phyloP scores from a whole-genome alignment of 2,329 filamentous ascomycete species.

The Penicillium sp. region DNA sequence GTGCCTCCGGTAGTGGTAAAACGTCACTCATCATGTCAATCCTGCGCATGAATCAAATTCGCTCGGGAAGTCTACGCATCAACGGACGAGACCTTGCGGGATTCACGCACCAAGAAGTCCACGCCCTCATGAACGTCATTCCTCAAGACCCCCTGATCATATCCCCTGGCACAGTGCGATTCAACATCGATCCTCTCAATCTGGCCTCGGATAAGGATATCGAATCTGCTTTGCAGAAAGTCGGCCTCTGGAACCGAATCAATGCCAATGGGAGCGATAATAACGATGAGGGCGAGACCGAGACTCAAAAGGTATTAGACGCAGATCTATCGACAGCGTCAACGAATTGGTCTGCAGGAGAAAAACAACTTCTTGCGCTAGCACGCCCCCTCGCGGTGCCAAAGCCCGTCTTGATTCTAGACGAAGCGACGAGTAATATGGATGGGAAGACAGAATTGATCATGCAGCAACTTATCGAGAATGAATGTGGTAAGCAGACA shows the following conservation, averaged over 20 bases:
- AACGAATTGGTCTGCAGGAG: slow-evolving; percentile 58
- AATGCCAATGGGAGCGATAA: background rate
- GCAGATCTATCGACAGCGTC: too few relatives aligned
- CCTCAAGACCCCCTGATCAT: slow-evolving; percentile 26
- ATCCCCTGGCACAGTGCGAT: slow-evolving; percentile 36
- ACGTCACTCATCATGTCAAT: slow-evolving; percentile 18
- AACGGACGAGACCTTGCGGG: background rate
- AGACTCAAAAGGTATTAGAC: too few relatives aligned
- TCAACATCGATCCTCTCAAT: slow-evolving; percentile 46
- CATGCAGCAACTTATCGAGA: background rate
- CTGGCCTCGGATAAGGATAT: background rate
- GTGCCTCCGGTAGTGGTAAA: slow-evolving; percentile 8
- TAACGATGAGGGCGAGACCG: too few relatives aligned
- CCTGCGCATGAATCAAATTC: slow-evolving; percentile 25
- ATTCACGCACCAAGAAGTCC: background rate
- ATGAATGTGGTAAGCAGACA: background rate
- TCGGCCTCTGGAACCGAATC: background rate
- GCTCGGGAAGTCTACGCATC: background rate
- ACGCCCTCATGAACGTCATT: slow-evolving; percentile 11
- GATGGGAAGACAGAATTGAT: background rate
- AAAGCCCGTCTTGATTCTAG: slow-evolving; percentile 13
- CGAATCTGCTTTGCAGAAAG: background rate
- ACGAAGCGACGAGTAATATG: slow-evolving; percentile 23
- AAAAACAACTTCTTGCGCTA: slow-evolving; percentile 70
- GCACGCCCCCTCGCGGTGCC: slow-evolving; percentile 60